These are phyloP conservation scores for Aegilops bicornis DNA, from an alignment of 176 grass and related monocot species.

Conservation along the genomic window DNA sequence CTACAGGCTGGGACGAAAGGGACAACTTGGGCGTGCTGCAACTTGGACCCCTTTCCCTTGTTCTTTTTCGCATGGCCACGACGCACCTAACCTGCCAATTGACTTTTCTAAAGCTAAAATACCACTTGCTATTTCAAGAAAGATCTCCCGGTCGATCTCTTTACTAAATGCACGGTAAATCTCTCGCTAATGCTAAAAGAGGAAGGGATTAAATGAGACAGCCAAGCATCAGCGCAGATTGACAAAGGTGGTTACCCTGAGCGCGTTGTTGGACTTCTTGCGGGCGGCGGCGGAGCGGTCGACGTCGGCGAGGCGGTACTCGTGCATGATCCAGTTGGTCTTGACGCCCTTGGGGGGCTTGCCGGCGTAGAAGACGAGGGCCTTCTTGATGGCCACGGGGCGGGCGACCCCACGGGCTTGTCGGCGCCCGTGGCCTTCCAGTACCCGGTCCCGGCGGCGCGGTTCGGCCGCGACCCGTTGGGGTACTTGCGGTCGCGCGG, in stretches of 20 bases:
- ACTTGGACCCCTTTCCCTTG: not conserved
- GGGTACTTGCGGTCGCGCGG: conserved; percentile 90
- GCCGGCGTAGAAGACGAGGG: conserved; percentile 69
- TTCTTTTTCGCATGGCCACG: not conserved
- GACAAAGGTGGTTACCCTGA: conserved; percentile 36
- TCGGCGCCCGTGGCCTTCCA: conserved; percentile 97
- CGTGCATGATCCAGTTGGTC: conserved; percentile 99
- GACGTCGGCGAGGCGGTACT: conserved; percentile 85
- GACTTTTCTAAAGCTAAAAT: not conserved
- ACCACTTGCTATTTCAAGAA: conserved; percentile 1
- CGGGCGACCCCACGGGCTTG: conserved; percentile 72
- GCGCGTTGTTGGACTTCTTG: conserved; percentile 66
- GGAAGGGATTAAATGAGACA: not conserved
- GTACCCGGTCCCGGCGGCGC: conserved; percentile 70
- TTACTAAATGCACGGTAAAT: not conserved
- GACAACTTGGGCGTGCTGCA: conserved; percentile 35
- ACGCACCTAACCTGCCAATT: not conserved
- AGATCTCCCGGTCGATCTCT: not conserved
- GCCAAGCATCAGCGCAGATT: not conserved
- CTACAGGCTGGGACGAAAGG: conserved; percentile 23
- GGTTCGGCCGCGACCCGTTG: conserved; percentile 75
- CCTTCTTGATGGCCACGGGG: conserved; percentile 80
- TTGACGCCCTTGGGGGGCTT: conserved; percentile 69
- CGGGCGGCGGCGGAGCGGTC: conserved; percentile 59
- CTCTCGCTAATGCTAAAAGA: not conserved